Percentiles rank a stretch among this genome's conserved stretches.
phyloP scores from a whole-genome alignment of 306 rosid genomes.

The Glycine latifolia region DNA sequence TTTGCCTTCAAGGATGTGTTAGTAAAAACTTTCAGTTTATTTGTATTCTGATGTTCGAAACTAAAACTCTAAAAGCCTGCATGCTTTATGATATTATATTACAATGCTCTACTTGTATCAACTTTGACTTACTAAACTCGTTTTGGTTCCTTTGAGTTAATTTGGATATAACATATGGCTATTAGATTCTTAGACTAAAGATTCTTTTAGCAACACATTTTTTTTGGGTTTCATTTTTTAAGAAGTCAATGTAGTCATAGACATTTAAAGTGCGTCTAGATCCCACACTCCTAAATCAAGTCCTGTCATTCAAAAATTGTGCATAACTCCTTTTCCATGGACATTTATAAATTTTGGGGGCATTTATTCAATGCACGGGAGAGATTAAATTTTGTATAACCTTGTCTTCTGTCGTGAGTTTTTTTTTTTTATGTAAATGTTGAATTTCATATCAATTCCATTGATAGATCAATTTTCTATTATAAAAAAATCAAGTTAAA shows the following conservation, averaged over 20 bases:
- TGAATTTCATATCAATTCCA: no score
- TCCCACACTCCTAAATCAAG: no score
- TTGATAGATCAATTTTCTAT: no score
- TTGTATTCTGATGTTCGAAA: constrained; percentile 40
- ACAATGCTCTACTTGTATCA: constrained; percentile 35
- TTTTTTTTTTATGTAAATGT: no score
- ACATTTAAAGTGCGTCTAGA: no score
- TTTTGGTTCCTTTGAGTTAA: constrained; percentile 29
- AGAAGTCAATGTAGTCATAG: background rate
- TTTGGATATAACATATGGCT: constrained; percentile 31
- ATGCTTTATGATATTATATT: constrained; percentile 44
- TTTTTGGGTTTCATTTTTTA: background rate
- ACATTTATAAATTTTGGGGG: no score
- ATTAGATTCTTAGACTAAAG: background rate
- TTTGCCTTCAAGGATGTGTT: constrained; percentile 34
- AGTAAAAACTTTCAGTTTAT: constrained; percentile 42
- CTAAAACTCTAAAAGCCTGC: constrained; percentile 25
- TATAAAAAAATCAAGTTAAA: no score
- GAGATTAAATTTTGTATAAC: no score
- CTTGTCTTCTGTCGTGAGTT: no score
- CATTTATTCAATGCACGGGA: no score
- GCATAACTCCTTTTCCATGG: no score
- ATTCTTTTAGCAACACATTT: background rate
- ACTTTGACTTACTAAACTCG: constrained; percentile 24
- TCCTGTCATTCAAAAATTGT: no score